Conservation (phyloP, 2,329 filamentous ascomycete genomes). For the Chaetomium globosum region DNA sequence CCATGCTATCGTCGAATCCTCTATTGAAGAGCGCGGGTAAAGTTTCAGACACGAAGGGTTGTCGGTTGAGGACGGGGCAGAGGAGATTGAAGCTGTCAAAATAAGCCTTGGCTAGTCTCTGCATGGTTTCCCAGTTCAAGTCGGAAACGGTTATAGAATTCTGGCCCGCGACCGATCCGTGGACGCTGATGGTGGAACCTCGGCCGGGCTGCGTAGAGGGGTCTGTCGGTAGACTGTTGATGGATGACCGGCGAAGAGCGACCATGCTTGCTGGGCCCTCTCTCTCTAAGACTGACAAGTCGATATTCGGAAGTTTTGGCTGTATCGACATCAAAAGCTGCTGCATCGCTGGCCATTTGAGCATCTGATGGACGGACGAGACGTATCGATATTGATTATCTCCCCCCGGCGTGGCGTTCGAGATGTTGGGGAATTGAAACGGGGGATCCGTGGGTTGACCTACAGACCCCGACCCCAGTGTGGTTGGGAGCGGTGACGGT, state of each 20-base stretch:
- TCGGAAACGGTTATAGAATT: slow-evolving; percentile 26
- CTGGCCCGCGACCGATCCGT: slow-evolving; percentile 9
- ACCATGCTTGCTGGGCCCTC: slow-evolving; percentile 45
- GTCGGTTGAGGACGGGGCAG: slow-evolving; percentile 61
- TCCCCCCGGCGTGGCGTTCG: slow-evolving; percentile 29
- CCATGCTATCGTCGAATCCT: slow-evolving; percentile 53
- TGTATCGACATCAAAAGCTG: slow-evolving; percentile 44
- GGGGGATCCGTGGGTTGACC: slow-evolving; percentile 20
- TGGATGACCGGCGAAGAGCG: slow-evolving; percentile 37
- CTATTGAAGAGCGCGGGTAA: slow-evolving; percentile 50
- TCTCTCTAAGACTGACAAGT: slow-evolving; percentile 42
- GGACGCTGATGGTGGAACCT: slow-evolving; percentile 16
- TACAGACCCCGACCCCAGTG: slow-evolving; percentile 1
- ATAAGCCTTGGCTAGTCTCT: slow-evolving; percentile 55
- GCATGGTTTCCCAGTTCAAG: slow-evolving; percentile 54
- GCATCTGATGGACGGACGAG: slow-evolving; percentile 53
- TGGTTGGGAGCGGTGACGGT: slow-evolving; percentile 10
- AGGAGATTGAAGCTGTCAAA: slow-evolving; percentile 63
- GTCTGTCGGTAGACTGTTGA: slow-evolving; percentile 32
- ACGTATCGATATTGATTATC: slow-evolving; percentile 42
- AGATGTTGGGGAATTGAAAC: slow-evolving; percentile 31
- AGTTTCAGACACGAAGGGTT: slow-evolving; percentile 54
- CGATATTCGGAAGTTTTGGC: slow-evolving; percentile 41
- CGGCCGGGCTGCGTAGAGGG: slow-evolving; percentile 10
- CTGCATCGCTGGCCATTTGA: slow-evolving; percentile 53